These are phyloP conservation scores for Blumeriella jaapii DNA, from an alignment of 2,329 filamentous ascomycete species.

Conservation along the genomic window DNA sequence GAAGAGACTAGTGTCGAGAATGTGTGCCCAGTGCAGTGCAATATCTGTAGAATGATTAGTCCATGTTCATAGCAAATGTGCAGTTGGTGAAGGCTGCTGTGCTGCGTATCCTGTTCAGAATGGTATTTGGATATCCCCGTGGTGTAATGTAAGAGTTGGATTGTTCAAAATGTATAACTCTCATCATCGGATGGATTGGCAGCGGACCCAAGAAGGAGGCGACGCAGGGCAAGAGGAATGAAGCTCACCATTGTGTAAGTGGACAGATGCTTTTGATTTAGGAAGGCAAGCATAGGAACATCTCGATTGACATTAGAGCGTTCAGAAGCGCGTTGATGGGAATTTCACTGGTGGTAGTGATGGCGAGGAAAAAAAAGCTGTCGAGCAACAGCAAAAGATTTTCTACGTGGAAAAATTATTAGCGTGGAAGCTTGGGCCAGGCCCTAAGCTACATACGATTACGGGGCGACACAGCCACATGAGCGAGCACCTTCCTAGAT, in stretches of 20 bases:
- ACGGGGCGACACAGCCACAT: no score
- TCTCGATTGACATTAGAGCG: no score
- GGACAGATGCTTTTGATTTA: neutral
- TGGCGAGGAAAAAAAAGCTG: no score
- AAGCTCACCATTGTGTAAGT: constrained; percentile 12
- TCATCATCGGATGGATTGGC: constrained; percentile 28
- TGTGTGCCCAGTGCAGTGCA: neutral
- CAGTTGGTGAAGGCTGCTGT: neutral
- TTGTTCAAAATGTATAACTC: constrained; percentile 30
- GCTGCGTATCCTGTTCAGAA: constrained; percentile 24
- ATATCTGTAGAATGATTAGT: constrained; percentile 3
- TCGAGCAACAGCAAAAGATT: no score
- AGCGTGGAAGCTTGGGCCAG: no score
- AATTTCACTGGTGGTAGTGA: no score
- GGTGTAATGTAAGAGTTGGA: constrained; percentile 32
- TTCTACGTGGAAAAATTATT: no score
- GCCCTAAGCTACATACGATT: no score
- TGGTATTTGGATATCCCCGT: constrained; percentile 27
- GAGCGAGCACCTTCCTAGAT: no score
- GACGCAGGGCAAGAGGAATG: neutral
- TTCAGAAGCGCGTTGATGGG: no score
- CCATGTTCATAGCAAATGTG: neutral
- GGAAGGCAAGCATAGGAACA: no score
- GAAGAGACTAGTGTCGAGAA: neutral
- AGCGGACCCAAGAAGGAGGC: constrained; percentile 4